phyloP scores from a whole-genome alignment of 768 basidiomycete genomes.

The Tylopilus felleus region DNA sequence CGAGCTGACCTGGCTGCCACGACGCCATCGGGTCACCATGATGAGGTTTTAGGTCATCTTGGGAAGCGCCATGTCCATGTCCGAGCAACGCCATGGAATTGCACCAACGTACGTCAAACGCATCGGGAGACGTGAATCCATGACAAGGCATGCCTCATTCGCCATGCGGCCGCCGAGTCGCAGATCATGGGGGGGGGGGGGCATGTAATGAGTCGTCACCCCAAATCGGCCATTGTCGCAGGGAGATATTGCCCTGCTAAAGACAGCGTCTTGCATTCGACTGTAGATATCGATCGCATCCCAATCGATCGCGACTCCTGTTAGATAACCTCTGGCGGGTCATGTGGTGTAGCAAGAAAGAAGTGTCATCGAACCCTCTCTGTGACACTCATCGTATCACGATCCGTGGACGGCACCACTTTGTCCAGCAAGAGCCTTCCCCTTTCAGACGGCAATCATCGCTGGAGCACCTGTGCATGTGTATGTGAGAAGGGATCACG shows the following conservation, averaged over 20 bases:
- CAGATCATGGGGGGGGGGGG: slow-evolving; percentile 5
- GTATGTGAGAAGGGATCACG: neutral
- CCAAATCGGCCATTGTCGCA: neutral
- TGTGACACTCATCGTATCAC: neutral
- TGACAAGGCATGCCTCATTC: neutral
- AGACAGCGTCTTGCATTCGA: neutral
- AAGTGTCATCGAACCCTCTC: neutral
- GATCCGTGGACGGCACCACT: neutral
- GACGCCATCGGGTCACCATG: neutral
- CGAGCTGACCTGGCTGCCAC: neutral
- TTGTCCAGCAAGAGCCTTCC: neutral
- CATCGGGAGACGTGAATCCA: neutral
- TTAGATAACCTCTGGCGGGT: neutral
- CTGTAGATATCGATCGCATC: neutral
- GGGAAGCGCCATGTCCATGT: neutral
- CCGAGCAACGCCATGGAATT: neutral
- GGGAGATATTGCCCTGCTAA: neutral
- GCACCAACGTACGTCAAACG: neutral
- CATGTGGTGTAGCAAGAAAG: neutral
- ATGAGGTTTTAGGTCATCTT: neutral
- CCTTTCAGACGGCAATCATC: neutral
- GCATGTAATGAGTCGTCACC: neutral
- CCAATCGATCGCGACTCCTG: neutral
- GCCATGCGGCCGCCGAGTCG: neutral
- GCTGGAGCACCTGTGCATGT: neutral